Evolutionary conservation across 495 filamentous ascomycete species (phyloP).

Genomic region (Neurospora sp.): DNA sequence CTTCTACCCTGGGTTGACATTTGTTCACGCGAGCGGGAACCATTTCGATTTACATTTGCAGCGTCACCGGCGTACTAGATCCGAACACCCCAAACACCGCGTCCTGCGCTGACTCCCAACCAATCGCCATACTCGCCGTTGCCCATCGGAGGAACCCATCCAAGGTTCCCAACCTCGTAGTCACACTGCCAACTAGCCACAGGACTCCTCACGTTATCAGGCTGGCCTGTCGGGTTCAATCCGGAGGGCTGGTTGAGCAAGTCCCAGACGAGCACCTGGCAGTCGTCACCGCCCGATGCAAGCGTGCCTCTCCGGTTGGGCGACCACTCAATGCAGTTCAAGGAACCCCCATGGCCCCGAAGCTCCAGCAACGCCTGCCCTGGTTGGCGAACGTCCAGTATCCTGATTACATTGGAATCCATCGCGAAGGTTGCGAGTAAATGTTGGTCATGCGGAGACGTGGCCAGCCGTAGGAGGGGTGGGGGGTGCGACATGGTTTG

Average conservation of each 20-base stretch:
- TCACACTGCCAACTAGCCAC: conserved; percentile 88
- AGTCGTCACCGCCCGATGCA: conserved; percentile 88
- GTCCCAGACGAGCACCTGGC: conserved; percentile 87
- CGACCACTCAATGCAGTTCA: conserved; percentile 95
- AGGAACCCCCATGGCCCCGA: conserved; percentile 73
- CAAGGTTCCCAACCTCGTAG: conserved; percentile 90
- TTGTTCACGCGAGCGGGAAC: not conserved
- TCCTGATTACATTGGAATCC: conserved; percentile 86
- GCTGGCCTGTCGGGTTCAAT: conserved; percentile 23
- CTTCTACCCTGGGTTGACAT: not conserved
- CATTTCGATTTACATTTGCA: not conserved
- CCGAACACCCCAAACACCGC: conserved; percentile 71
- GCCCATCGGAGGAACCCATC: conserved; percentile 76
- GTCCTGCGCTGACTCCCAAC: conserved; percentile 85
- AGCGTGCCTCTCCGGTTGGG: conserved; percentile 77
- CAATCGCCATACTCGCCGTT: conserved; percentile 77
- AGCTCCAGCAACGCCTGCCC: conserved; percentile 91
- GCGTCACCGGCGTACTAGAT: not conserved
- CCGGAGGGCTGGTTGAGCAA: conserved; percentile 57
- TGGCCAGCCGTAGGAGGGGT: conserved; percentile 77
- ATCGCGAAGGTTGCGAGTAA: conserved; percentile 92
- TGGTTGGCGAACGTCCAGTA: conserved; percentile 93
- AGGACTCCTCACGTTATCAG: conserved; percentile 57
- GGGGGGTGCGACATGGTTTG: conserved; percentile 73
- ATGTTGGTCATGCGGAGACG: conserved; percentile 92